These are phyloP conservation scores for Yarrowia keelungensis DNA, from an alignment of 805 yeast genomes.

Conservation along the genomic window DNA sequence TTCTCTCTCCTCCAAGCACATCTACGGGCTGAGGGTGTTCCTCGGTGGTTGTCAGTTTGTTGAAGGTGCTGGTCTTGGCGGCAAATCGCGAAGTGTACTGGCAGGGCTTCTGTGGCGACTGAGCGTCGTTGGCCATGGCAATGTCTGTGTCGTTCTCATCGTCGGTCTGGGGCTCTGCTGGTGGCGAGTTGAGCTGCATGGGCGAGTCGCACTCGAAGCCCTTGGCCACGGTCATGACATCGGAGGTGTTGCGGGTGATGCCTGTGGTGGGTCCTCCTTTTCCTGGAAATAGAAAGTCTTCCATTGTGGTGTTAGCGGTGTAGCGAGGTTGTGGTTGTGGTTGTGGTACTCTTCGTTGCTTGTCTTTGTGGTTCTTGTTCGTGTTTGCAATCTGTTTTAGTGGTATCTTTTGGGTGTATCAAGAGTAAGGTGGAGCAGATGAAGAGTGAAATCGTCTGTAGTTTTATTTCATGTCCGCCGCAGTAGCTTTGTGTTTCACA, in stretches of 20 bases:
- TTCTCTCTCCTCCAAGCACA: background rate
- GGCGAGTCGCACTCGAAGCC: slow-evolving; percentile 38
- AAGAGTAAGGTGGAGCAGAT: slow-evolving; percentile 5
- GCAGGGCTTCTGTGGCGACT: slow-evolving; percentile 13
- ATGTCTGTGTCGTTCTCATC: slow-evolving; percentile 14
- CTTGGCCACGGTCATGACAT: slow-evolving; percentile 31
- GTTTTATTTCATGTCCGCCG: slow-evolving; percentile 20
- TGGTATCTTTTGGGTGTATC: slow-evolving; percentile 4
- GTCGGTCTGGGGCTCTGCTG: slow-evolving; percentile 30
- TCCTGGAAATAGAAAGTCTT: slow-evolving; percentile 33
- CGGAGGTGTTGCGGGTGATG: slow-evolving; percentile 25
- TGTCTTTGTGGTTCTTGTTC: no score
- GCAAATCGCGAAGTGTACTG: slow-evolving; percentile 34
- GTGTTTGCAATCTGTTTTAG: no score
- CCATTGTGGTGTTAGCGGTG: slow-evolving; percentile 15
- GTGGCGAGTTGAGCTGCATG: slow-evolving; percentile 37
- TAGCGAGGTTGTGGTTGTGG: slow-evolving; percentile 4
- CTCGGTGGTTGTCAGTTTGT: background rate
- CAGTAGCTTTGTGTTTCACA: slow-evolving; percentile 33
- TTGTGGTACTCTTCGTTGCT: no score
- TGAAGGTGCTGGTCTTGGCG: slow-evolving; percentile 1
- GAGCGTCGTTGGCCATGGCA: background rate
- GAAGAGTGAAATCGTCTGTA: background rate
- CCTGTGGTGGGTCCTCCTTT: slow-evolving; percentile 23
- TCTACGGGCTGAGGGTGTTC: slow-evolving; percentile 6